Conservation (phyloP, 441 rosid genomes). For the Pelargonium myrrhifolium region DNA sequence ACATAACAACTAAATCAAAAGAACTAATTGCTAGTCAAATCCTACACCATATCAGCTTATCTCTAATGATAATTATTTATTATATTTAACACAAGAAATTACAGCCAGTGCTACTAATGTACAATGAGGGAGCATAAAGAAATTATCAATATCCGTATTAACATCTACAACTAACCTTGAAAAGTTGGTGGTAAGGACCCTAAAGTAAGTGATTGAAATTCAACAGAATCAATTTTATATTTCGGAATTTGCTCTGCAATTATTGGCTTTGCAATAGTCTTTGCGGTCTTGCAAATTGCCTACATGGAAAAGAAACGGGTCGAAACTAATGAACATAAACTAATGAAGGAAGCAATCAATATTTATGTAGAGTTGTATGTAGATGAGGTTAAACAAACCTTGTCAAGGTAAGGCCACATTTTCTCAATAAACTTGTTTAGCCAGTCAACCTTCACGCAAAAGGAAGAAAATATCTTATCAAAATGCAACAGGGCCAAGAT, state of each 20-base stretch:
- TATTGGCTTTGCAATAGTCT: conserved; percentile 65
- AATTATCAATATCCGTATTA: conserved; percentile 4
- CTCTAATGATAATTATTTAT: background rate
- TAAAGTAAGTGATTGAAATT: conserved; percentile 71
- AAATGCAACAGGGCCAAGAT: conserved; percentile 13
- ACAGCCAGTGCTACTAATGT: background rate
- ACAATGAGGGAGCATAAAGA: background rate
- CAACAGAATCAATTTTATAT: conserved; percentile 88
- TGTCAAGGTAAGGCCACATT: conserved; percentile 97
- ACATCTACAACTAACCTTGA: conserved; percentile 41
- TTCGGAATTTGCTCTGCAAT: conserved; percentile 90
- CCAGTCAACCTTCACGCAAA: conserved; percentile 73
- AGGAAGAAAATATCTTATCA: conserved; percentile 10
- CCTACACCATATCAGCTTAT: no score
- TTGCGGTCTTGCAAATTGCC: conserved; percentile 85
- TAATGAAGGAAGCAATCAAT: conserved; percentile 15
- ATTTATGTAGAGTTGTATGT: background rate
- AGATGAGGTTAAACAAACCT: conserved; percentile 39
- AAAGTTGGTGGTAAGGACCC: conserved; percentile 89
- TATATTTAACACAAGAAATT: background rate
- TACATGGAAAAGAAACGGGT: conserved; percentile 16
- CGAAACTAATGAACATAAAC: conserved; percentile 14
- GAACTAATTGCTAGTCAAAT: no score
- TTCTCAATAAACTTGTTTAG: conserved; percentile 61
- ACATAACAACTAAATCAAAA: no score